phyloP scores from a whole-genome alignment of 2,329 filamentous ascomycete genomes.

The Aspergillus tamarii region DNA sequence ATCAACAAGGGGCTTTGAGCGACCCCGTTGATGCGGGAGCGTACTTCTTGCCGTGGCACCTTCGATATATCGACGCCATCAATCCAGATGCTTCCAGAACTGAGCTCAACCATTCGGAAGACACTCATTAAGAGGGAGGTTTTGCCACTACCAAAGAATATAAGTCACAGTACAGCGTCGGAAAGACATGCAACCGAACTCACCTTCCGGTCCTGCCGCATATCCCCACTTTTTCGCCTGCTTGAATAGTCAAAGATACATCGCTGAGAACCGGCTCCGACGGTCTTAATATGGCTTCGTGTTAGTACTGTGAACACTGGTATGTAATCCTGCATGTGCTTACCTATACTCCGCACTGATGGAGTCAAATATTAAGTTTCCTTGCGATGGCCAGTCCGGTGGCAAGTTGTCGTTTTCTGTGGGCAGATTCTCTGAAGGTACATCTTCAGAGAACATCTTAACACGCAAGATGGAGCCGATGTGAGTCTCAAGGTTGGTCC shows the following conservation, averaged over 20 bases:
- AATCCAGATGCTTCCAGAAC: constrained; percentile 44
- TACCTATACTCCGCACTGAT: constrained; percentile 51
- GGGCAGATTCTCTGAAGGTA: constrained; percentile 48
- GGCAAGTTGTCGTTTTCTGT: constrained; percentile 45
- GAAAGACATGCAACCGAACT: constrained; percentile 2
- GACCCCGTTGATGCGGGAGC: constrained; percentile 46
- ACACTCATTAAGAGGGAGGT: constrained; percentile 46
- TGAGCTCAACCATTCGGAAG: constrained; percentile 48
- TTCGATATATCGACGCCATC: constrained; percentile 47
- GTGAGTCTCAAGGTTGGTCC: constrained; percentile 62
- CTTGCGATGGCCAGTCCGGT: constrained; percentile 47
- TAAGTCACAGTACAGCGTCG: constrained; percentile 1
- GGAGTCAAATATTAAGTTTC: constrained; percentile 48
- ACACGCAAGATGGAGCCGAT: constrained; percentile 61
- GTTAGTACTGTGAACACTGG: constrained; percentile 16
- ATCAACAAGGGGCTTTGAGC: constrained; percentile 51
- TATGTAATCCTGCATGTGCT: neutral
- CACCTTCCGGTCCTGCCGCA: constrained; percentile 46
- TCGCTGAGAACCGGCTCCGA: constrained; percentile 47
- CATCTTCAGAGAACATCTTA: constrained; percentile 54
- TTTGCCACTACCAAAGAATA: constrained; percentile 42
- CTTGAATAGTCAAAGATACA: constrained; percentile 50
- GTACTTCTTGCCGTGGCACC: constrained; percentile 44
- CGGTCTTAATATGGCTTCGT: constrained; percentile 14
- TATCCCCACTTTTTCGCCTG: constrained; percentile 46